Evolutionary conservation across 2,329 filamentous ascomycete genomes (phyloP), one percentile per base, ranked within the genome.

Genomic region (Pestalotiopsis sp.): DNA sequence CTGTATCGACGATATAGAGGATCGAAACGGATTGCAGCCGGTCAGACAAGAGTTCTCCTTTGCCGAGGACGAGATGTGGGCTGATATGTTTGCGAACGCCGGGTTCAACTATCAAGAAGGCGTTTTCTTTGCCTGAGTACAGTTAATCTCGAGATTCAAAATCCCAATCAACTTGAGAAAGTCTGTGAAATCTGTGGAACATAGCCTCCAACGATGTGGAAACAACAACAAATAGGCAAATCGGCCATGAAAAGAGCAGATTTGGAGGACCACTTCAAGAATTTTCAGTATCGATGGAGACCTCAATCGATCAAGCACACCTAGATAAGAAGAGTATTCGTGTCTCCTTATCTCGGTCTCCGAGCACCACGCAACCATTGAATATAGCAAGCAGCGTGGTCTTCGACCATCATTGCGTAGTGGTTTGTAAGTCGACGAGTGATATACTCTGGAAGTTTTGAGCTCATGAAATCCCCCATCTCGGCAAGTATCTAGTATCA

Each of bases 11-110:
- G 31, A 14, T 11, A 45, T 36, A 13, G n/a, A 9, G 5, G 60
- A 36, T 11, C n/a, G 11, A 11, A 23, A 23, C 11, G 60, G 17
- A 4, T 38, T 13, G 1, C 60, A 63, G 1, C 12, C 11, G 4
- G 57, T 17, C 6, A 63, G 38, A 6, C 60, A 31, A 45, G 60
- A 63, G n/a, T 45, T 63, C 4, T 38, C 38, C 2, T 63, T 39
- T 23, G 60, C 31, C 17, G 60, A 63, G 14, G 60, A 63, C 20
- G 60, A 63, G 4, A 38, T 23, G 7, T 63, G 60, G 60, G 60
- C 31, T 17, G 60, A 45, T 63, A 63, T 63, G 60, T 63, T 63
- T 63, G 60, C 60, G 7, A 45, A 23, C 20, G 60, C 60, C 17
- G 60, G 60, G 0, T 63, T 63, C 13, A 63, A 45, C 5, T 23